Percentiles rank a stretch among this genome's conserved stretches.
These are phyloP conservation scores for Thraustochytrium sp. DNA, from an alignment of 352 stramenopile genomes.

Conservation along the genomic window DNA sequence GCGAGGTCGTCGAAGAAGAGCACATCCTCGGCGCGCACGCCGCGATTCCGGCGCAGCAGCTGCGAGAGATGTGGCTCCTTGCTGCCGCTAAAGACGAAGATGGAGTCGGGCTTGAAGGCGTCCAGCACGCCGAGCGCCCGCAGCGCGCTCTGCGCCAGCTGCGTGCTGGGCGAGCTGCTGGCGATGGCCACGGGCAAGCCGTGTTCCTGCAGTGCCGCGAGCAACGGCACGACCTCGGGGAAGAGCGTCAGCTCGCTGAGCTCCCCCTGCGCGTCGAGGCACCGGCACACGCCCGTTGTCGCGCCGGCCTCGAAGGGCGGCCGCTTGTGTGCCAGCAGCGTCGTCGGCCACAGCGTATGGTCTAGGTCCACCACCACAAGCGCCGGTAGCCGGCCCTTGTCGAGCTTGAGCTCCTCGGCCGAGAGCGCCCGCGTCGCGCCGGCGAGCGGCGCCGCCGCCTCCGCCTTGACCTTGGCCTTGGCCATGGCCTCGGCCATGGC, in stretches of 20 bases:
- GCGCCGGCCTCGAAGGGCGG: not conserved
- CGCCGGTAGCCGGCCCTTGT: not conserved
- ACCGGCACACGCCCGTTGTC: not conserved
- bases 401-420: not conserved
- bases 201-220: not conserved
- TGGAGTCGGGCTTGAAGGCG: not conserved
- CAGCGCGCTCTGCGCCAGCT: not conserved
- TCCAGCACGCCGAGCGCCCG: not conserved
- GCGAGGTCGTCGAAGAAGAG: conserved; percentile 7
- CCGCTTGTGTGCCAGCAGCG: not conserved
- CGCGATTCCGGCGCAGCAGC: not conserved
- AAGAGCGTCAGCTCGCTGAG: not conserved
- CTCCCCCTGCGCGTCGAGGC: not conserved
- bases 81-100: not conserved
- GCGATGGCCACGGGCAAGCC: not conserved
- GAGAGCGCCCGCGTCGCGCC: no score
- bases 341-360: not conserved
- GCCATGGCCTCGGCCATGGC: no score
- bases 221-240: not conserved
- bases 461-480: no score
- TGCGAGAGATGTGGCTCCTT: not conserved
- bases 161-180: not conserved
- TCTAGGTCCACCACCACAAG: not conserved
- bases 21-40: not conserved
- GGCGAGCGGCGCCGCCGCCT: no score